Base-by-base conservation (phyloP, 306 rosid genomes). In the Fagus sylvatica region DNA sequence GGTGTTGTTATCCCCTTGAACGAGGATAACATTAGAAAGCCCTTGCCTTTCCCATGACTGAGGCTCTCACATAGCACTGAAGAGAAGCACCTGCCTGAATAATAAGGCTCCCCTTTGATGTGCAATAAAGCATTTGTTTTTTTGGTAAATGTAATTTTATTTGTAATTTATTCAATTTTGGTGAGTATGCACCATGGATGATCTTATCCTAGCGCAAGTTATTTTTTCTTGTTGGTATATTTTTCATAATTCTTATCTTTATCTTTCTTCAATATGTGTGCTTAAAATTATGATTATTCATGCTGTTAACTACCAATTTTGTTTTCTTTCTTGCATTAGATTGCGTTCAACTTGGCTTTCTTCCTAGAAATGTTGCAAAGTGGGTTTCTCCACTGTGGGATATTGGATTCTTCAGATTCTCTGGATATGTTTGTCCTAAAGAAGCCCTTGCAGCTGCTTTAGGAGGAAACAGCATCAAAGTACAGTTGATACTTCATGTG, bases 361-460 rank as follows among this genome's bases (percentile, higher is more conserved):
- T 92, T 56, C 91, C 97, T 19, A 92, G 90, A 81, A 79, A 80
- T 78, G 79, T 88, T 33, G 94, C 94, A 73, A 85, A 92, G 74
- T 92, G 94, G 94, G 89, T 92, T 75, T 90, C 97, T 79, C 93
- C 97, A 64, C 86, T 92, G 49, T 92, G 93, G 94, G 97, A 92
- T 88, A 72, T 88, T 54, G 93, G 97, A 76, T 81, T 90, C 82
- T 85, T 92, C 81, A 78, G 65, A 62, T 92, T 92, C 85, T 85
- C 85, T 66, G 94, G 90, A 64, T 87, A 77, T 79, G 78, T 92
- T 73, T 87, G 89, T 85, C 93, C 91, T 65, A 82, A 77, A 85
- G 89, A 88, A 79, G 94, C 90, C 41, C 89, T 92, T 83, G 80
- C 89, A 62, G 91, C 86, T 80, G 94, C 93, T 76, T 82, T 79